Conservation (phyloP, 2,329 filamentous ascomycete species). For the Chalara sp. region DNA sequence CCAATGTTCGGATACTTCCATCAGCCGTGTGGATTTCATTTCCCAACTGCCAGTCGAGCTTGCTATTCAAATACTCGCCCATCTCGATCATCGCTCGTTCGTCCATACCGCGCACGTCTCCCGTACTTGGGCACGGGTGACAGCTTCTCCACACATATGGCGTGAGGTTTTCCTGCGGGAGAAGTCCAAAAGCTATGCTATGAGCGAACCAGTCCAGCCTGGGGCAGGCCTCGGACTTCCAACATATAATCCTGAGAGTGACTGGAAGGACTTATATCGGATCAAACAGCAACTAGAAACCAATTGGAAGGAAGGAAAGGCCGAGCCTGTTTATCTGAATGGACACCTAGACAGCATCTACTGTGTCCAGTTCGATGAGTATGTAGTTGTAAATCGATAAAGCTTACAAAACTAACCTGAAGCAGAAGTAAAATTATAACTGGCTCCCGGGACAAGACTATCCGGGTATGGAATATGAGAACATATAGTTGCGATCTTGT, state of each 20-base stretch:
- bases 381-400: slow-evolving; percentile 31
- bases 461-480: slow-evolving; percentile 92
- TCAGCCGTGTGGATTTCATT: slow-evolving; percentile 53
- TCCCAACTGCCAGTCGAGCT: slow-evolving; percentile 48
- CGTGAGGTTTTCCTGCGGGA: slow-evolving; percentile 55
- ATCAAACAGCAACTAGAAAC: slow-evolving; percentile 68
- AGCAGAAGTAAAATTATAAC: slow-evolving; percentile 86
- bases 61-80: slow-evolving; percentile 49
- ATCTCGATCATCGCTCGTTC: slow-evolving; percentile 47
- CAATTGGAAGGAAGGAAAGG: slow-evolving; percentile 74
- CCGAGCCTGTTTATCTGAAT: slow-evolving; percentile 80
- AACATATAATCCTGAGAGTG: slow-evolving; percentile 49
- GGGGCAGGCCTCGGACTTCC: slow-evolving; percentile 54
- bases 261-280: slow-evolving; percentile 83
- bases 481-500: slow-evolving; percentile 80
- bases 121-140: slow-evolving; percentile 39
- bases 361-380: slow-evolving; percentile 97
- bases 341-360: slow-evolving; percentile 96
- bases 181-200: slow-evolving; percentile 54
- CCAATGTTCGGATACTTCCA: slow-evolving; percentile 27
- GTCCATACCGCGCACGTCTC: slow-evolving; percentile 44
- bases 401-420: slow-evolving; percentile 16
- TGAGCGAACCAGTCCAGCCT: slow-evolving; percentile 42
- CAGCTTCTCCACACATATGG: slow-evolving; percentile 53
- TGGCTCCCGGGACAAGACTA: slow-evolving; percentile 89